Conservation (phyloP, 2,329 filamentous ascomycete species). For the Cladophialophora immunda region DNA sequence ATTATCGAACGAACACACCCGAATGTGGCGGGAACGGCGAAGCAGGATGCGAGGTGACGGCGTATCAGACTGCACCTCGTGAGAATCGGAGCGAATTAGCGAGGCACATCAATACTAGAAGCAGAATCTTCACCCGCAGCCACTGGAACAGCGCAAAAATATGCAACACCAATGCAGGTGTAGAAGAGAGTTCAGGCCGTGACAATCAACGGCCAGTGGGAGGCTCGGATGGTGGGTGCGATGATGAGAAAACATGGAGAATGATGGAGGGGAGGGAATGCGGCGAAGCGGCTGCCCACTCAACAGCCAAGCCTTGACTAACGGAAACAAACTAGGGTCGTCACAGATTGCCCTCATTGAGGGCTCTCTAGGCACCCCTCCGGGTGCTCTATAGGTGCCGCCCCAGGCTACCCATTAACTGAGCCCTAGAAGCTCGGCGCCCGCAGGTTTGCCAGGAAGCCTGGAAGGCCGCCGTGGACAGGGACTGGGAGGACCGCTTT, state of each 20-base stretch:
- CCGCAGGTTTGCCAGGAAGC: background rate
- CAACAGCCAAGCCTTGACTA: slow-evolving; percentile 5
- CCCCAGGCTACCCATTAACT: background rate
- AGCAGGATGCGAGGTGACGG: background rate
- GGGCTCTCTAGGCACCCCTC: background rate
- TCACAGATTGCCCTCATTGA: slow-evolving; percentile 8
- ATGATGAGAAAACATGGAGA: slow-evolving; percentile 8
- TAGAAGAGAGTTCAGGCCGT: background rate
- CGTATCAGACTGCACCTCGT: slow-evolving; percentile 8
- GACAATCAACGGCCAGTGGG: background rate
- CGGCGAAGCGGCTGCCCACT: slow-evolving; percentile 1
- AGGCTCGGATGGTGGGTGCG: background rate
- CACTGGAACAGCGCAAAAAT: background rate
- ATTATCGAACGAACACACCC: background rate
- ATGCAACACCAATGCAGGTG: slow-evolving; percentile 7
- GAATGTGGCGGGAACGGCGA: background rate
- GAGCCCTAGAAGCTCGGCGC: background rate
- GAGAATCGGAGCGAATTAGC: slow-evolving; percentile 14
- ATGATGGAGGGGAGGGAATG: slow-evolving; percentile 2
- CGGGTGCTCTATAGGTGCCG: background rate
- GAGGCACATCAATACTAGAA: background rate
- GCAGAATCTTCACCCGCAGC: slow-evolving; percentile 1
- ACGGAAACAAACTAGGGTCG: slow-evolving; percentile 2
- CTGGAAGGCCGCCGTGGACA: background rate
- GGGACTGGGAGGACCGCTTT: background rate